Evolutionary conservation across 176 grass and related monocot species (phyloP), one percentile per base, ranked within the genome.

Genomic region (Avena sativa): DNA sequence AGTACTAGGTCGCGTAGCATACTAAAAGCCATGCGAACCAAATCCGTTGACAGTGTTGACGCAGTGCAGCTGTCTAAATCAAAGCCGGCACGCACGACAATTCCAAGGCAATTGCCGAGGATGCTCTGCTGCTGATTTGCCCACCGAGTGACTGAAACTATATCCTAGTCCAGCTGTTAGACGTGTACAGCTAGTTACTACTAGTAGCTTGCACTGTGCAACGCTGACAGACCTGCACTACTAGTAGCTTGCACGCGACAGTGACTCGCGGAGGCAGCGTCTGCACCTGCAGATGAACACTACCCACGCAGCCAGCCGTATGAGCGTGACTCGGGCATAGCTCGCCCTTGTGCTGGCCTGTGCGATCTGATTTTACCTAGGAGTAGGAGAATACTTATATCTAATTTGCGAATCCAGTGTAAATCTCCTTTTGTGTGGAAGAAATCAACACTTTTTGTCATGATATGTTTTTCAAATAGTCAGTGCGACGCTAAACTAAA

Each of bases 61-160:
- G 36, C 78, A 70, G 38, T 12, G 69, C 69, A 88, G 21, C 60
- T 7, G 50, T 34, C 71, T 3, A 58, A 71, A 56, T 43, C 83
- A 87, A 81, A 28, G 81, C 82, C 81, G 68, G 76, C 89, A 74
- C 85, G 17, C 15, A 66, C 46, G 87, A 68, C 80, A 74, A 51
- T 87, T 75, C 73, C 68, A 67, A 83, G 58, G 87, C 28, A 16
- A n/a, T n/a, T n/a, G 15, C 15, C 51, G 50, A 86, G 15, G 30
- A 47, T 72, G 52, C 5, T 23, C 12, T 23, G 73, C 77, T 1
- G 8, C 49, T 49, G 51, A 77, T 60, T 8, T 48, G 34, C 46
- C 11, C 7, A 2, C 50, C 26, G n/a, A 30, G 17, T 5, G 9
- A 3, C 71, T 71, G 43, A 20, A 69, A 46, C 21, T 0, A 21